These are phyloP conservation scores for Magnolia sinica DNA, from an alignment of 164 flowering plant species.

Conservation along the genomic window DNA sequence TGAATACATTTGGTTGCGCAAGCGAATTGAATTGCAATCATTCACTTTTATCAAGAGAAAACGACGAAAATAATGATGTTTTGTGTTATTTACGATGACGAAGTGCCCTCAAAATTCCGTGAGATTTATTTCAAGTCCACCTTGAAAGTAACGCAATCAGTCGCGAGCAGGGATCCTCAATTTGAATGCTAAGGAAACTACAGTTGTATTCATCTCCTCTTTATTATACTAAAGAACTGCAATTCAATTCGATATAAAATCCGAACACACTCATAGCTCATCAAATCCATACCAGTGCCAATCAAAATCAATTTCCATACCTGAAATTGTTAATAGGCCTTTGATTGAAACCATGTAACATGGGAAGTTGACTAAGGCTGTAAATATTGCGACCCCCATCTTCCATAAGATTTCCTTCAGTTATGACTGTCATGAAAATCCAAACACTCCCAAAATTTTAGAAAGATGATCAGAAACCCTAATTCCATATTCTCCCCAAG, in stretches of 20 bases:
- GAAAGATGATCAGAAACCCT: constrained; percentile 14
- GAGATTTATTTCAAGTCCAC: no score
- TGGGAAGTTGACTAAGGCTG: constrained; percentile 52
- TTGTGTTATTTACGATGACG: no score
- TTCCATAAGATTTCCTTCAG: constrained; percentile 36
- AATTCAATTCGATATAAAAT: no score
- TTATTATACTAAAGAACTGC: no score
- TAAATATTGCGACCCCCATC: constrained; percentile 39
- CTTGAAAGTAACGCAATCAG: background rate
- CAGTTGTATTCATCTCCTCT: no score
- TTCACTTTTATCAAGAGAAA: background rate
- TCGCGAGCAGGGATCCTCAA: no score
- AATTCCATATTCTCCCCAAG: constrained; percentile 5
- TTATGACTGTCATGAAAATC: constrained; percentile 25
- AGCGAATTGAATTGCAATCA: background rate
- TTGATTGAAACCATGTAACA: constrained; percentile 42
- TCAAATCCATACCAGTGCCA: background rate
- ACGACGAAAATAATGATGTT: background rate
- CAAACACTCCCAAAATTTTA: background rate
- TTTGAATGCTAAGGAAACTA: no score
- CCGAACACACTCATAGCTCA: background rate
- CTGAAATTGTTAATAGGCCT: constrained; percentile 34
- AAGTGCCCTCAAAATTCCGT: no score
- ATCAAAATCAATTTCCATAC: constrained; percentile 19
- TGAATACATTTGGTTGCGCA: background rate